Percentiles rank a stretch among this genome's conserved stretches.
These are phyloP conservation scores for Diaporthe citri DNA, from an alignment of 2,329 filamentous ascomycete genomes.

Conservation along the genomic window DNA sequence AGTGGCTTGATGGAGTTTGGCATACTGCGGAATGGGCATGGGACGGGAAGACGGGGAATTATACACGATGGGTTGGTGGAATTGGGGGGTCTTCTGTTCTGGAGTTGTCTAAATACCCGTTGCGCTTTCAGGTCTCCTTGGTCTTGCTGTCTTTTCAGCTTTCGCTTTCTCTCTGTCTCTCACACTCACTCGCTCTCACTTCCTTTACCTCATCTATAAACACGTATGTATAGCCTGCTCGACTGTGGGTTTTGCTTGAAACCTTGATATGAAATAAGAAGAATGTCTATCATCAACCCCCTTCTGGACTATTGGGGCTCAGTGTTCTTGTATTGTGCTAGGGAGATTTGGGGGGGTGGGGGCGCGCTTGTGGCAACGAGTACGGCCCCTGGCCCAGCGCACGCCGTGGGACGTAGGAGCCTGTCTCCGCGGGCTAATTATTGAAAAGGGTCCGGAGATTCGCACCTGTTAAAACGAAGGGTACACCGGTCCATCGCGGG, in stretches of 20 bases:
- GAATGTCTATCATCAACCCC: background rate
- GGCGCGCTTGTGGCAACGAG: background rate
- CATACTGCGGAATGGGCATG: background rate
- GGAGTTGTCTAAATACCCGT: conserved; percentile 34
- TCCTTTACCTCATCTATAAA: background rate
- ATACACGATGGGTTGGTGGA: background rate
- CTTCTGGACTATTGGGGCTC: background rate
- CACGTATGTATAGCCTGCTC: background rate
- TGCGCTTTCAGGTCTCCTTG: background rate
- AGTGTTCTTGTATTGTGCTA: background rate
- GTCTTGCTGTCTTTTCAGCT: background rate
- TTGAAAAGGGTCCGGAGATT: too few relatives aligned
- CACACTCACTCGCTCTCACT: background rate
- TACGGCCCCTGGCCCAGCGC: background rate
- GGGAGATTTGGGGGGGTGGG: background rate
- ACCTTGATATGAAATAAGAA: conserved; percentile 2
- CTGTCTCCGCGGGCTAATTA: too few relatives aligned
- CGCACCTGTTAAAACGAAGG: too few relatives aligned
- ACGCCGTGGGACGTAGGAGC: too few relatives aligned
- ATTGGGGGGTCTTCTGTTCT: background rate
- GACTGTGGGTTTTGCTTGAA: background rate
- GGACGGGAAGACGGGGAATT: background rate
- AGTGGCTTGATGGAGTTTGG: background rate
- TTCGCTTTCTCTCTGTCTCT: background rate
- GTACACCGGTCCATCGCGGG: too few relatives aligned